Evolutionary conservation across 1,284 basidiomycete genomes (phyloP).

Genomic region (Erythrobasidium hasegawianum): DNA sequence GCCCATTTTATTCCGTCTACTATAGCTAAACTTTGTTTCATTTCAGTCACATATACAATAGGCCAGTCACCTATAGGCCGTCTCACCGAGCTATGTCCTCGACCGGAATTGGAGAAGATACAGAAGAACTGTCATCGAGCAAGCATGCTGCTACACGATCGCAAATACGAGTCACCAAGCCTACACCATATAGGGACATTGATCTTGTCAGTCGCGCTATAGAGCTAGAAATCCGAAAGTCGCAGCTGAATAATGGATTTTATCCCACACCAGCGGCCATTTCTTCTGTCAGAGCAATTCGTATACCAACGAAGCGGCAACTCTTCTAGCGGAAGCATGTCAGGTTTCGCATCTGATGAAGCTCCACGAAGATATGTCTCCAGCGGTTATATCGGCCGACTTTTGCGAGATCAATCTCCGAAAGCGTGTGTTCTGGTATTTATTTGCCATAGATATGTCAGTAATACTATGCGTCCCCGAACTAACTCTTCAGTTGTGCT

Average conservation of each 20-base stretch:
- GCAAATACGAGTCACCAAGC: conserved; percentile 32
- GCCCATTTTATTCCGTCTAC: background rate
- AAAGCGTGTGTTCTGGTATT: conserved; percentile 31
- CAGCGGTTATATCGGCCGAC: background rate
- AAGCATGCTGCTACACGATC: conserved; percentile 39
- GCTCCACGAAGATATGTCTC: conserved; percentile 32
- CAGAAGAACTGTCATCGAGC: conserved; percentile 43
- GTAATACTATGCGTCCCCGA: no score
- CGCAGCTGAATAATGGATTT: background rate
- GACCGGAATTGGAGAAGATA: conserved; percentile 37
- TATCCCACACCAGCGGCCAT: conserved; percentile 36
- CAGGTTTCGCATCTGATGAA: conserved; percentile 41
- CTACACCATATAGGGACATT: conserved; percentile 37
- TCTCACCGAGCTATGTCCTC: conserved; percentile 31
- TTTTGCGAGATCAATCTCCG: conserved; percentile 28
- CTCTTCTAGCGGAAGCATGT: conserved; percentile 43
- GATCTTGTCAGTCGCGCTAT: conserved; percentile 40
- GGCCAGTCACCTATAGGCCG: conserved; percentile 40
- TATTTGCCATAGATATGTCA: conserved; percentile 36
- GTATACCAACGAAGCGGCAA: conserved; percentile 37
- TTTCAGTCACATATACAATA: conserved; percentile 42
- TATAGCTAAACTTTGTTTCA: background rate
- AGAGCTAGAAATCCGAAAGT: no score
- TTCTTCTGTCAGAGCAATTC: conserved; percentile 43
- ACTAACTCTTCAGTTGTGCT: no score